These are phyloP conservation scores for Umbelopsis ramanniana DNA, from an alignment of 192 early-diverging fungal genomes.

Conservation along the genomic window DNA sequence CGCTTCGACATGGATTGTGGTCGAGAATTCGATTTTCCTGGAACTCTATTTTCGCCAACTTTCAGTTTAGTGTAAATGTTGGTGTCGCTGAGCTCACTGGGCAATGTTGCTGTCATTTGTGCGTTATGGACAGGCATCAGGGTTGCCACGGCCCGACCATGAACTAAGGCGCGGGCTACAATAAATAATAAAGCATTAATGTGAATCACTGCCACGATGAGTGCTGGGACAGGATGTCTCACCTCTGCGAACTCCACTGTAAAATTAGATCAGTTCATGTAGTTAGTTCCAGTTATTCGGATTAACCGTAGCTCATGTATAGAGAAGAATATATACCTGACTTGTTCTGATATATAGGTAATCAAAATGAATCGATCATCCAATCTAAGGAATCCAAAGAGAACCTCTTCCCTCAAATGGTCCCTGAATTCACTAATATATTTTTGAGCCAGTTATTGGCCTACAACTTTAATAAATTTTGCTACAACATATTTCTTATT, in stretches of 20 bases:
- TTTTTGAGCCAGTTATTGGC: neutral
- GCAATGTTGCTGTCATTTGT: slow-evolving; percentile 43
- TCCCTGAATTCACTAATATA: slow-evolving; percentile 51
- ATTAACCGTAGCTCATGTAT: no score
- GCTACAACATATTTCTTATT: neutral
- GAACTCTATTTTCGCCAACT: slow-evolving; percentile 40
- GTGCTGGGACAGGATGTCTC: slow-evolving; percentile 28
- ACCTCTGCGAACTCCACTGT: slow-evolving; percentile 59
- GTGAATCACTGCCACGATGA: neutral
- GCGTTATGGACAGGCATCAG: slow-evolving; percentile 56
- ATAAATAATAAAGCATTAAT: neutral
- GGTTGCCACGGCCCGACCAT: slow-evolving; percentile 63
- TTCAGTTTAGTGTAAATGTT: slow-evolving; percentile 46
- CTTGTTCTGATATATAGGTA: slow-evolving; percentile 61
- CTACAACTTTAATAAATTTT: neutral
- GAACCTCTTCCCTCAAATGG: slow-evolving; percentile 59
- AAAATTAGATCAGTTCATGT: neutral
- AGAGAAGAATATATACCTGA: neutral
- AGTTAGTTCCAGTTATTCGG: neutral
- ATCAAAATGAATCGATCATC: slow-evolving; percentile 61
- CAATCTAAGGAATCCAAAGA: slow-evolving; percentile 62
- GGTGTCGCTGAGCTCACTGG: slow-evolving; percentile 43
- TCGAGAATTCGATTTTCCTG: slow-evolving; percentile 25
- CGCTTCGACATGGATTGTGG: slow-evolving; percentile 31
- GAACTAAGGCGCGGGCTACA: slow-evolving; percentile 64